Base-by-base conservation (phyloP, 768 basidiomycete species). In the Hortiboletus campestris region DNA sequence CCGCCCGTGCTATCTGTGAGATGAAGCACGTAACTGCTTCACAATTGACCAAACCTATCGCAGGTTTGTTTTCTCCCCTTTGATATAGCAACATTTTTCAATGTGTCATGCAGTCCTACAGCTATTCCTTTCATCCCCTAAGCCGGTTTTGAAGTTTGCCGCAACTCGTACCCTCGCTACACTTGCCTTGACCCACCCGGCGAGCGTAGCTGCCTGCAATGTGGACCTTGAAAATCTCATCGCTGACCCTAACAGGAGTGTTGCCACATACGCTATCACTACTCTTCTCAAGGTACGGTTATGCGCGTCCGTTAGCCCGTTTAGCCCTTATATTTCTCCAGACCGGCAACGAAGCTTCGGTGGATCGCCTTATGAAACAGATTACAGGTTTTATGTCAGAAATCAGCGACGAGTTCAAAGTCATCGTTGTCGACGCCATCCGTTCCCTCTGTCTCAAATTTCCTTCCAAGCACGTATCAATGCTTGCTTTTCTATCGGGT, bases 381-480 rank as follows among this genome's bases (percentile, higher is more conserved):
- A 99, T 99, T 62, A 91, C 94, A 29, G 89, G 94, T 39, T 99
- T 99, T 79, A 97, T 99, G 95, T 83, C 88, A 54, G 97, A 99
- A 73, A 98, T 99, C 74, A 96, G 93, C 61, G 97, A 99, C 73
- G 97, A 99, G 75, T 99, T 99, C 84, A 98, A 98, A 79, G 95
- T 98, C 69, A 97, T 99, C 75, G 97, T 99, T 46, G 97, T 99
- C 53, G 94, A 98, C 58, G 97, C 97, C 55, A 94, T 99, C 70
- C 91, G 97, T 48, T 94, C 96, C 10, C 85, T 99, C 31, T 98
- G 95, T 75, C 87, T 99, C 77, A 99, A 99, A 74, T 99, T 99
- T 81, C 97, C 97, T 3, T 77, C 88, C 32, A 99, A 99, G 76
- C 94, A 99, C 67, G 89, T 84, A 2, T 89, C 94, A 39, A 98